Percentiles rank a stretch among this genome's conserved stretches.
Evolutionary conservation across 2,329 filamentous ascomycete genomes (phyloP).

Genomic region (Neospermospora avenae): DNA sequence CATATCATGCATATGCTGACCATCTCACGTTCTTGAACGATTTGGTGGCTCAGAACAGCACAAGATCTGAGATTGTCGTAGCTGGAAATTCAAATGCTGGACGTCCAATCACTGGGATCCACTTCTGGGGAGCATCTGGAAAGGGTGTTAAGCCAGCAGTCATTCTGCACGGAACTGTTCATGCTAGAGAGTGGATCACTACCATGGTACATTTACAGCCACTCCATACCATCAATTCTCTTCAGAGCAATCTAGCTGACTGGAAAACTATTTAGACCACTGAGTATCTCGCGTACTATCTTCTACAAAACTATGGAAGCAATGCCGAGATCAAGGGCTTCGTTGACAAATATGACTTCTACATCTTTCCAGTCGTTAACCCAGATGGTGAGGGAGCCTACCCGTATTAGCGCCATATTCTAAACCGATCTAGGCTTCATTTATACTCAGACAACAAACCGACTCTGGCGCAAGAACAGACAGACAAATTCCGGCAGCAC

Average conservation of each 20-base stretch:
- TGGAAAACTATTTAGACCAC: constrained; percentile 21
- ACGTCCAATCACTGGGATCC: constrained; percentile 44
- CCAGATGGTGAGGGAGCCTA: constrained; percentile 46
- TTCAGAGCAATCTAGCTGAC: not conserved
- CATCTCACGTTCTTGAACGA: constrained; percentile 48
- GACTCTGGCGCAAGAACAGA: constrained; percentile 62
- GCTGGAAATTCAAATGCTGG: constrained; percentile 47
- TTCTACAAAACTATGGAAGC: constrained; percentile 46
- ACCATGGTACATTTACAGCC: constrained; percentile 42
- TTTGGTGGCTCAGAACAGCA: constrained; percentile 43
- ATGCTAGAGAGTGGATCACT: constrained; percentile 59
- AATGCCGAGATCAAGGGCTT: constrained; percentile 41
- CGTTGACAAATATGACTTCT: constrained; percentile 63
- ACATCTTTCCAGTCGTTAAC: constrained; percentile 61
- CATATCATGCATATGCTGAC: constrained; percentile 51
- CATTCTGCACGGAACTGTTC: constrained; percentile 55
- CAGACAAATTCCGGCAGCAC: constrained; percentile 39
- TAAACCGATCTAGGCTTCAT: constrained; percentile 40
- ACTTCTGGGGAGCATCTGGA: constrained; percentile 48
- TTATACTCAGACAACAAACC: constrained; percentile 53
- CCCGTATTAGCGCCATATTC: not conserved
- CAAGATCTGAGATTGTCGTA: constrained; percentile 47
- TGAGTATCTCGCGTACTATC: constrained; percentile 50
- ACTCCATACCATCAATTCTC: not conserved
- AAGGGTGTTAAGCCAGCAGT: constrained; percentile 48